phyloP scores from a whole-genome alignment of 2,329 filamentous ascomycete species.

The Orbilia quercus region DNA sequence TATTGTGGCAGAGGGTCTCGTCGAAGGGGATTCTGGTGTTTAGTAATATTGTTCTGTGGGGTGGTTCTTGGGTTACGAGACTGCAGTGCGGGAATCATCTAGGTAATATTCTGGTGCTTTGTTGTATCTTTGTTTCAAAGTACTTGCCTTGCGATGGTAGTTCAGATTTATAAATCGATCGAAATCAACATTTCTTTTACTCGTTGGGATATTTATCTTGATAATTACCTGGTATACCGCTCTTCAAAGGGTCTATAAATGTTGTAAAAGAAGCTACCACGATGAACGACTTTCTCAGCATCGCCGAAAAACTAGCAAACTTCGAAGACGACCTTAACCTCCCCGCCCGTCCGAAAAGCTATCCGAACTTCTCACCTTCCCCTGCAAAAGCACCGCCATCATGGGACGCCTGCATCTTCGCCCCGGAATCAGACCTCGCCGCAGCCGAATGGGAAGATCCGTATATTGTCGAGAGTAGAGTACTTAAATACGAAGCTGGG shows the following conservation, averaged over 20 bases:
- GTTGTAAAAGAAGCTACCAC: no score
- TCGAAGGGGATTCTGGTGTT: no score
- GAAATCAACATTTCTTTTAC: no score
- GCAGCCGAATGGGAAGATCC: background rate
- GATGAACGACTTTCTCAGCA: background rate
- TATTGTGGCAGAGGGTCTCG: no score
- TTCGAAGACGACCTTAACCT: background rate
- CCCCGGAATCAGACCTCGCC: background rate
- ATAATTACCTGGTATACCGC: no score
- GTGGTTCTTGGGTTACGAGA: no score
- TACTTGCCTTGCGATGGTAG: background rate
- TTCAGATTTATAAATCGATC: no score
- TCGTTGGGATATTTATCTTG: no score
- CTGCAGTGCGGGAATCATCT: no score
- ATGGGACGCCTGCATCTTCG: conserved; percentile 3
- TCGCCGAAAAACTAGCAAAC: background rate
- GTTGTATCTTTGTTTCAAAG: background rate
- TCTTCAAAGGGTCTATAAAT: no score
- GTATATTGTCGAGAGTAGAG: background rate
- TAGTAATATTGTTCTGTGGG: no score
- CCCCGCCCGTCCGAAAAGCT: background rate
- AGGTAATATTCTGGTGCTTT: no score
- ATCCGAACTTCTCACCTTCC: background rate
- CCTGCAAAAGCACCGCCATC: background rate
- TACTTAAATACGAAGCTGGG: conserved; percentile 3